These are phyloP conservation scores for Artemisia argyi DNA, from an alignment of 129 eudicot genomes.

Conservation along the genomic window DNA sequence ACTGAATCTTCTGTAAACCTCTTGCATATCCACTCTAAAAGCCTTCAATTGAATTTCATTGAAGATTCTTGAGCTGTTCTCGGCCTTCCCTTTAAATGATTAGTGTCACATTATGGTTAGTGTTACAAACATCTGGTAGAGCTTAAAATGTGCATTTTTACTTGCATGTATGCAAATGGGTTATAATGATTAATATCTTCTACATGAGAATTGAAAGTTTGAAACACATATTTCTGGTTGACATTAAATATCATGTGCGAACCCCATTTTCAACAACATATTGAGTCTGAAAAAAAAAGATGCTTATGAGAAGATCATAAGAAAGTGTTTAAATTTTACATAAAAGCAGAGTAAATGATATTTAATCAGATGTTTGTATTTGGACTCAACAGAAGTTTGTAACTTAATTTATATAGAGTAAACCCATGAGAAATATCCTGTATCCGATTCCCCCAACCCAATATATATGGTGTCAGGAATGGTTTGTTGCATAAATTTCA, in stretches of 20 bases:
- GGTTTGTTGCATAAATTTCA: neutral
- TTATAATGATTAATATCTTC: no score
- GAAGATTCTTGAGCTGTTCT: no score
- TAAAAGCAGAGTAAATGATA: neutral
- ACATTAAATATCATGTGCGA: neutral
- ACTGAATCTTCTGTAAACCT: no score
- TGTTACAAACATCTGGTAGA: neutral
- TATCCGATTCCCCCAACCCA: neutral
- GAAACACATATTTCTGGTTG: no score
- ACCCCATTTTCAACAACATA: neutral
- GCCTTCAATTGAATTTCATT: no score
- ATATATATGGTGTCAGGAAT: neutral
- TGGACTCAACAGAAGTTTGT: neutral
- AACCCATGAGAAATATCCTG: constrained; percentile 1
- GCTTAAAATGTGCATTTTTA: neutral
- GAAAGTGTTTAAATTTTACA: neutral
- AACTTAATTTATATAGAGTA: neutral
- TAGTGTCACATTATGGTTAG: neutral
- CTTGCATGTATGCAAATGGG: neutral
- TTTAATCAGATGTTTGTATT: neutral
- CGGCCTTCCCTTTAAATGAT: neutral
- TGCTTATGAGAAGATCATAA: neutral
- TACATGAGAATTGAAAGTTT: no score
- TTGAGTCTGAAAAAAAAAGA: neutral
- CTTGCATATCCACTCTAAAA: no score